A percentile compares a stretch with the other conserved stretches of the same genome.
These are phyloP conservation scores for Macrophomina pseudophaseolina DNA, from an alignment of 2,329 filamentous ascomycete species.

Conservation along the genomic window DNA sequence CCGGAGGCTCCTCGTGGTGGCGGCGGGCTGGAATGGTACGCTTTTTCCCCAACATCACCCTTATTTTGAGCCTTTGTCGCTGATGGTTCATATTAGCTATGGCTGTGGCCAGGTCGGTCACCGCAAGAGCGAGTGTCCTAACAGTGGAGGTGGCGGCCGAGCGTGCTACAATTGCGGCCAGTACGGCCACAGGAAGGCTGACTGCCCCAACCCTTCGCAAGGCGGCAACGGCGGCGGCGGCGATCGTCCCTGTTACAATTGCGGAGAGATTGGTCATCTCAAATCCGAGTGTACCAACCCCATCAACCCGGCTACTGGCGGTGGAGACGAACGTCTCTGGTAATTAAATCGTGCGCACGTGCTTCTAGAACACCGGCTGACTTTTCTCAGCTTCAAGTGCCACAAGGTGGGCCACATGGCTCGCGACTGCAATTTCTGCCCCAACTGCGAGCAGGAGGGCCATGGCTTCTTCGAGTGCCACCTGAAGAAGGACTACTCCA, in stretches of 20 bases:
- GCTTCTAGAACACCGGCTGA: background rate
- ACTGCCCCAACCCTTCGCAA: slow-evolving; percentile 34
- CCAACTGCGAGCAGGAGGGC: slow-evolving; percentile 69
- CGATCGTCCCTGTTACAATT: slow-evolving; percentile 32
- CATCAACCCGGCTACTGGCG: slow-evolving; percentile 30
- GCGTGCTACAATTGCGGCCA: slow-evolving; percentile 33
- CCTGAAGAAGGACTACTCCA: slow-evolving; percentile 56
- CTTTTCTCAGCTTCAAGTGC: slow-evolving; percentile 32
- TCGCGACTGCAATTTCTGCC: slow-evolving; percentile 46
- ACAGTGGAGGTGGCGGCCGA: background rate
- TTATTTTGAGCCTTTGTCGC: background rate
- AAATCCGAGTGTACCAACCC: slow-evolving; percentile 37
- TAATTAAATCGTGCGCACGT: background rate
- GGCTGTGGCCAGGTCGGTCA: slow-evolving; percentile 38
- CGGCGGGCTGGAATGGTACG: slow-evolving; percentile 25
- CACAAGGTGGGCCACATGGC: slow-evolving; percentile 36
- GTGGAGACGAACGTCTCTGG: slow-evolving; percentile 10
- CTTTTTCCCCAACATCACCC: background rate
- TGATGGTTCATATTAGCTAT: slow-evolving; percentile 15
- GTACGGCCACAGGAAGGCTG: slow-evolving; percentile 35
- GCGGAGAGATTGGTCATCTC: slow-evolving; percentile 38
- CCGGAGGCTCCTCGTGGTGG: slow-evolving; percentile 29
- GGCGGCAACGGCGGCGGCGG: slow-evolving; percentile 27
- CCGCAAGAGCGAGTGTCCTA: slow-evolving; percentile 11
- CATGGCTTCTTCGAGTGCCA: slow-evolving; percentile 62